phyloP scores from a whole-genome alignment of 768 basidiomycete species.

The Phylloporus sp. region DNA sequence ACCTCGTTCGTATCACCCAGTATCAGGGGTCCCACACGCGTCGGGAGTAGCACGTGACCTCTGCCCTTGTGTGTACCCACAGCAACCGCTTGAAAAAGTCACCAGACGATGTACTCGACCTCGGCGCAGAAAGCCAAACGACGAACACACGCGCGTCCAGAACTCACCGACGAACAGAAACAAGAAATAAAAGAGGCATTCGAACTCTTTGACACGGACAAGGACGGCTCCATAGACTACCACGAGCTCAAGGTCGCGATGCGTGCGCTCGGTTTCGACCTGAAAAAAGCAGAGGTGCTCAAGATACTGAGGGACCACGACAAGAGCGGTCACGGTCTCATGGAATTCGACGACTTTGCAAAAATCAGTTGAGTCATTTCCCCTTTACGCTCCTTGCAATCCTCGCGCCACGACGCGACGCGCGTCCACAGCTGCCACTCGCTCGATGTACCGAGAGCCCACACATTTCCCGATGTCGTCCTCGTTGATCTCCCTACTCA shows the following conservation, averaged over 20 bases:
- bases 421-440: not conserved
- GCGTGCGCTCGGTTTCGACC: slow-evolving; percentile 94
- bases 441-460: not conserved
- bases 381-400: no score
- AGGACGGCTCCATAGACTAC: slow-evolving; percentile 93
- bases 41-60: slow-evolving; percentile 24
- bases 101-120: slow-evolving; percentile 47
- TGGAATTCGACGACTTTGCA: slow-evolving; percentile 91
- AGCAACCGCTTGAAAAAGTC: not conserved
- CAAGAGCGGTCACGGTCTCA: slow-evolving; percentile 73
- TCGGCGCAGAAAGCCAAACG: slow-evolving; percentile 70
- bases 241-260: slow-evolving; percentile 99
- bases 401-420: slow-evolving; percentile 2
- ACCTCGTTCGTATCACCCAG: no score
- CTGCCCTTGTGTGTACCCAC: not conserved
- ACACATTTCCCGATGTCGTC: not conserved
- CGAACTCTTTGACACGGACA: slow-evolving; percentile 98
- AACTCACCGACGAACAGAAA: slow-evolving; percentile 83
- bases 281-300: slow-evolving; percentile 97
- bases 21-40: slow-evolving; percentile 30
- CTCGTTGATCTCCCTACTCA: slow-evolving; percentile 10
- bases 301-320: slow-evolving; percentile 91
- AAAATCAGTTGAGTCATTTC: slow-evolving; percentile 71
- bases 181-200: slow-evolving; percentile 99
- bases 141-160: slow-evolving; percentile 70